Conservation (phyloP, 495 filamentous ascomycete genomes). For the Penicillium verhagenii region DNA sequence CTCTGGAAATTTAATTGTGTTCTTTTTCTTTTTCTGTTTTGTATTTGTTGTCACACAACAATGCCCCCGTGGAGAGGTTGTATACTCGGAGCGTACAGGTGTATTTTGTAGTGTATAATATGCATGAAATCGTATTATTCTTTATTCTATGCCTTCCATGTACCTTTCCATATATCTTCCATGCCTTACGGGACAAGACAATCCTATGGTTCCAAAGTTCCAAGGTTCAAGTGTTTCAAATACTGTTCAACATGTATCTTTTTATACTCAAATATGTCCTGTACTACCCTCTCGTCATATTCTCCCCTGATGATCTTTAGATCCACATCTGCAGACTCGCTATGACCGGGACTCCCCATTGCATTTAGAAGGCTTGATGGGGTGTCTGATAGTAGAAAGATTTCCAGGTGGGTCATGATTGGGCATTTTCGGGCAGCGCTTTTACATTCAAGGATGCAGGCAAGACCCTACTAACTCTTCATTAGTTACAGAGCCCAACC, state of each 20-base stretch:
- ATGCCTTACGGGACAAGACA: no score
- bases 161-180: no score
- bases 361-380: constrained; percentile 11
- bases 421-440: constrained; percentile 25
- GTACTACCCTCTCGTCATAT: background rate
- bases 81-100: no score
- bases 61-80: no score
- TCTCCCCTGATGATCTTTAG: background rate
- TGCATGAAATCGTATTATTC: no score
- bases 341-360: constrained; percentile 1
- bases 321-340: constrained; percentile 2
- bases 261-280: no score
- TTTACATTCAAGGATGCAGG: background rate
- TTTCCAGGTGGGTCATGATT: constrained; percentile 8
- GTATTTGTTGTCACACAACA: background rate
- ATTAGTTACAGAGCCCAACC: constrained; percentile 7
- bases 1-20: background rate
- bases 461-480: no score
- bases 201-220: no score
- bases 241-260: no score
- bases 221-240: no score
- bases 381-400: constrained; percentile 5
- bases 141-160: no score
- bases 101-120: no score
- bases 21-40: background rate